A percentile compares a stretch with the other conserved stretches of the same genome.
phyloP scores from a whole-genome alignment of 2,329 filamentous ascomycete genomes.

The Penicillium olsonii region DNA sequence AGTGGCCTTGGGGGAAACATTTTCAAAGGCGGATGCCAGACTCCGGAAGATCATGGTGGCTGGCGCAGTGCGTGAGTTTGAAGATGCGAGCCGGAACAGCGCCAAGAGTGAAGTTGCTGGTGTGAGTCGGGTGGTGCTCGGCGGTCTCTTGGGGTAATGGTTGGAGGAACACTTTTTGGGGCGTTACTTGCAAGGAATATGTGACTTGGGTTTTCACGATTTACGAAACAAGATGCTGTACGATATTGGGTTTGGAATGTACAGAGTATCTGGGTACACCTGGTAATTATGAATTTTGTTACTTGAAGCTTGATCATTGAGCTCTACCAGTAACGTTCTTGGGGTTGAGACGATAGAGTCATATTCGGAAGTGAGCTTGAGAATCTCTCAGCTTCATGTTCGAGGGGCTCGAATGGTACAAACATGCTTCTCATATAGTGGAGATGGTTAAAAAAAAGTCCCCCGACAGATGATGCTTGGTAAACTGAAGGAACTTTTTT shows the following conservation, averaged over 20 bases:
- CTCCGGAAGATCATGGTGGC: conserved; percentile 87
- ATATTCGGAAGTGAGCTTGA: too few species aligned
- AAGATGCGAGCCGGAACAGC: conserved; percentile 75
- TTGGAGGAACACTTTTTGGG: not conserved
- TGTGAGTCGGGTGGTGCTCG: conserved; percentile 84
- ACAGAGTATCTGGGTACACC: not conserved
- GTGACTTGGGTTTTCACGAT: conserved; percentile 1
- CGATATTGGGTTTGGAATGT: conserved; percentile 9
- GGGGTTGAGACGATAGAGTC: too few species aligned
- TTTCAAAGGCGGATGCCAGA: conserved; percentile 82
- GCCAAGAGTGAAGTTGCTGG: conserved; percentile 80
- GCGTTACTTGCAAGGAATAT: conserved; percentile 1
- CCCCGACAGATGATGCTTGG: conserved; percentile 8
- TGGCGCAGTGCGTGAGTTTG: conserved; percentile 87
- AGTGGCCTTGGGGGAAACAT: conserved; percentile 74
- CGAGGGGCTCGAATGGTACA: not conserved
- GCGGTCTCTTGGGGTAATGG: conserved; percentile 69
- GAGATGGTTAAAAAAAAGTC: not conserved
- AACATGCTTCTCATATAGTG: not conserved
- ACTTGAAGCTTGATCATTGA: not conserved
- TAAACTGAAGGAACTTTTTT: conserved; percentile 17
- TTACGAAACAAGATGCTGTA: conserved; percentile 10
- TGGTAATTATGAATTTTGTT: not conserved
- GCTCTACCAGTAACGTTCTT: too few species aligned
- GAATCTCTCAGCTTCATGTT: too few species aligned